A percentile compares a stretch with the other conserved stretches of the same genome.
phyloP scores from a whole-genome alignment of 345 rosid species.

The Cardiospermum halicacabum region DNA sequence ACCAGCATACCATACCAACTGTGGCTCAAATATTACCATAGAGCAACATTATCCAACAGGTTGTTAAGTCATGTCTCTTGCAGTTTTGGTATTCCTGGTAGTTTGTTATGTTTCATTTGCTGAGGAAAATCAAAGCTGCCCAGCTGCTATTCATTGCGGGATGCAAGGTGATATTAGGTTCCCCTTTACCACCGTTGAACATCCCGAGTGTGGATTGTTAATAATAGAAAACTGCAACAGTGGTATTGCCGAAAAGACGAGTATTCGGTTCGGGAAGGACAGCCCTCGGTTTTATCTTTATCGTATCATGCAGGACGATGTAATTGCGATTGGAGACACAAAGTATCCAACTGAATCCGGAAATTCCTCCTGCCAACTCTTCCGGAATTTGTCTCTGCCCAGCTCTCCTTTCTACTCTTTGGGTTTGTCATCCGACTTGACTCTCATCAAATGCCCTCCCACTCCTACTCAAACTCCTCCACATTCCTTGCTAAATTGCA shows the following conservation, averaged over 20 bases:
- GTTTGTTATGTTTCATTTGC: too few species aligned
- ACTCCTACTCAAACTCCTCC: background rate
- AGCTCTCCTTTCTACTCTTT: conserved; percentile 25
- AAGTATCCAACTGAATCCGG: conserved; percentile 13
- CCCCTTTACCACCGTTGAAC: conserved; percentile 14
- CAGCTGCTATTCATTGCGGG: conserved; percentile 16
- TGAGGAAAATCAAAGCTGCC: conserved; percentile 11
- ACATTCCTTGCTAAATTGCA: background rate
- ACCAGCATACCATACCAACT: too few species aligned
- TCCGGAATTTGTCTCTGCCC: conserved; percentile 27
- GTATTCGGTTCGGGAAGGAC: conserved; percentile 25
- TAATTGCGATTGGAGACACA: conserved; percentile 20
- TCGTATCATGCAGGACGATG: conserved; percentile 26
- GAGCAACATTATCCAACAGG: too few species aligned
- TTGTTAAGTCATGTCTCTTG: too few species aligned
- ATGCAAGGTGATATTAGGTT: conserved; percentile 4
- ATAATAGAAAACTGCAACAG: conserved; percentile 22
- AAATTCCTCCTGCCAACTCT: conserved; percentile 13
- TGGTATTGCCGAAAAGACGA: background rate
- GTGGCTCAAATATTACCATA: too few species aligned
- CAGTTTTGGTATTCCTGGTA: too few species aligned
- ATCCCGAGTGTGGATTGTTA: conserved; percentile 26
- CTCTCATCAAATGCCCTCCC: too few species aligned
- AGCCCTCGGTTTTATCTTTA: conserved; percentile 24
- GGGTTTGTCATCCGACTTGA: conserved; percentile 9